Percentiles rank a stretch among this genome's conserved stretches.
These are phyloP conservation scores for Monilinia vaccinii-corymbosi DNA, from an alignment of 2,329 filamentous ascomycete species.

Conservation along the genomic window DNA sequence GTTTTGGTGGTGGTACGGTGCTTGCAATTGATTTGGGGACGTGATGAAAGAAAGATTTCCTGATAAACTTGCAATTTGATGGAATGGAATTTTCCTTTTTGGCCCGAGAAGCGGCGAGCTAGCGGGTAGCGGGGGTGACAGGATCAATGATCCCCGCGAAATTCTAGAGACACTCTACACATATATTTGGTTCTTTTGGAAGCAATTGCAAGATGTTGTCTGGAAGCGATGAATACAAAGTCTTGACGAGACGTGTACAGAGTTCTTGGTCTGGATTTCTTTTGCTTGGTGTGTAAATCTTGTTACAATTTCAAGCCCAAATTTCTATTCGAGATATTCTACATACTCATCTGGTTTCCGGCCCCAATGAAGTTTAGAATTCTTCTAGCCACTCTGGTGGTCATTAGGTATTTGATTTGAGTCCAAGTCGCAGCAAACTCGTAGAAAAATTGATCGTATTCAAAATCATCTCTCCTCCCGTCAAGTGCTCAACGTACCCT, in stretches of 20 bases:
- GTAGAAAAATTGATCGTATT: not conserved
- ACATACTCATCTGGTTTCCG: not conserved
- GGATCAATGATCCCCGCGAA: slow-evolving; percentile 6
- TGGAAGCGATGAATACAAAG: not conserved
- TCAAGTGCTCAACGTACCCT: slow-evolving; percentile 70
- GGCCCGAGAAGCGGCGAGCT: slow-evolving; percentile 7
- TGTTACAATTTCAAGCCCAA: not conserved
- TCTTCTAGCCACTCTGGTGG: not conserved
- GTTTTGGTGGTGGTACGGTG: slow-evolving; percentile 11
- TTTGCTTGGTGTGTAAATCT: not conserved
- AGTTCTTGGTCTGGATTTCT: not conserved
- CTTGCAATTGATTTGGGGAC: slow-evolving; percentile 10
- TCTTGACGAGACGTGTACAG: not conserved
- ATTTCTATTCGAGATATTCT: not conserved
- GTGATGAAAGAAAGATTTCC: not conserved
- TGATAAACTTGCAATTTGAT: too few relatives aligned
- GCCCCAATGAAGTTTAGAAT: too few relatives aligned
- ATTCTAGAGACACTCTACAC: not conserved
- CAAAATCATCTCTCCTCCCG: not conserved
- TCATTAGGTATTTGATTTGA: not conserved
- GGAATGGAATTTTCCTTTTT: slow-evolving; percentile 10
- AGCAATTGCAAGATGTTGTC: not conserved
- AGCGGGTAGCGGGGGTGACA: not conserved
- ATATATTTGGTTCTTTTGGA: too few relatives aligned
- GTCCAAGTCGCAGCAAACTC: not conserved